Evolutionary conservation across 2,329 filamentous ascomycete species (phyloP).

Genomic region (Pseudocercospora vitis): DNA sequence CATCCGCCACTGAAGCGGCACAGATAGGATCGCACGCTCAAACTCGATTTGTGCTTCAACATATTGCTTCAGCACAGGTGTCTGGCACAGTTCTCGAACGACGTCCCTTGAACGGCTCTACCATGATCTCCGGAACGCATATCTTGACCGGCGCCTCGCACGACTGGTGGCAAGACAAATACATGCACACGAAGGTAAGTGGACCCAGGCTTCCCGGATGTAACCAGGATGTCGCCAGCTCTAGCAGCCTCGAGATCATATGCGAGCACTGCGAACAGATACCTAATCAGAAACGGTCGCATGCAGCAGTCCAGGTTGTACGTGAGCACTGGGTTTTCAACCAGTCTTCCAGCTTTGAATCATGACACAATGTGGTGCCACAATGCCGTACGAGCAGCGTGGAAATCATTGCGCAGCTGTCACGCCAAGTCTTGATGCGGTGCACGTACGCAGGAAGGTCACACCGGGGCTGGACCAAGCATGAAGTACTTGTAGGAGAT

Average conservation of each 20-base stretch:
- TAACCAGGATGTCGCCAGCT: neutral
- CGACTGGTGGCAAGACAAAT: too few relatives aligned
- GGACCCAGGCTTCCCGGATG: too few relatives aligned
- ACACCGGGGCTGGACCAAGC: neutral
- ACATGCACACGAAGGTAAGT: too few relatives aligned
- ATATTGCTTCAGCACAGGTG: too few relatives aligned
- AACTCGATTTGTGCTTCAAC: too few relatives aligned
- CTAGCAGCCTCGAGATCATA: neutral
- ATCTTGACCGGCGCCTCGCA: too few relatives aligned
- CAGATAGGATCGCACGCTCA: too few relatives aligned
- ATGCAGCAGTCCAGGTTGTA: neutral
- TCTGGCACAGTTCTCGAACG: too few relatives aligned
- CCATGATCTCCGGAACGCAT: too few relatives aligned
- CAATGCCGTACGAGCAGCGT: too few relatives aligned
- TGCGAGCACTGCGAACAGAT: neutral
- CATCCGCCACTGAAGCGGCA: too few relatives aligned
- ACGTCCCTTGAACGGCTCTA: too few relatives aligned
- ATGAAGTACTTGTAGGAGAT: neutral
- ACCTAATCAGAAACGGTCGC: neutral
- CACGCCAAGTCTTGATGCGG: neutral
- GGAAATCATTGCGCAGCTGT: conserved; percentile 4
- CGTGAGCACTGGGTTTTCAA: neutral
- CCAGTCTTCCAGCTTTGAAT: neutral
- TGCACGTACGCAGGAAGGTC: conserved; percentile 1
- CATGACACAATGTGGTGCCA: neutral